A percentile compares a stretch with the other conserved stretches of the same genome.
Conservation (phyloP, 1,139 yeast species). For the Kodamaea sp. region DNA sequence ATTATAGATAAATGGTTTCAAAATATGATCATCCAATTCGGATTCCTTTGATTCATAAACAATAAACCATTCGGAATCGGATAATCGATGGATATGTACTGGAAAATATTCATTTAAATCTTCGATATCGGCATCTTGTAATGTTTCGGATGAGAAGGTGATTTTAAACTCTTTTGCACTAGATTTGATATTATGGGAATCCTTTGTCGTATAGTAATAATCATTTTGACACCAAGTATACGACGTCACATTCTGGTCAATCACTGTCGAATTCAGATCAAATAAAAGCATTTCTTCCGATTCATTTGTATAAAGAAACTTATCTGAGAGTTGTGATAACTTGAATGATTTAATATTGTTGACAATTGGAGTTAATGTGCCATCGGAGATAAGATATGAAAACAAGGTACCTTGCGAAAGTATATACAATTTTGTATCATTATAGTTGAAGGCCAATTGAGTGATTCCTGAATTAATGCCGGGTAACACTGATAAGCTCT, state of each 20-base stretch:
- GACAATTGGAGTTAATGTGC: background rate
- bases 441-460: slow-evolving; percentile 25
- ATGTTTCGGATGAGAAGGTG: slow-evolving; percentile 1
- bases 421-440: slow-evolving; percentile 22
- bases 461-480: slow-evolving; percentile 12
- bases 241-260: slow-evolving; percentile 1
- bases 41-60: slow-evolving; percentile 21
- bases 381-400: slow-evolving; percentile 5
- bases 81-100: slow-evolving; percentile 7
- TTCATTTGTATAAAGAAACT: slow-evolving; percentile 2
- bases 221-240: background rate
- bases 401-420: slow-evolving; percentile 15
- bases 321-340: background rate
- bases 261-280: background rate
- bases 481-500: slow-evolving; percentile 3
- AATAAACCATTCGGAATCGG: slow-evolving; percentile 16
- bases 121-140: slow-evolving; percentile 7
- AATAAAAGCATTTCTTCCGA: background rate
- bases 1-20: slow-evolving; percentile 16
- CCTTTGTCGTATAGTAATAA: slow-evolving; percentile 2
- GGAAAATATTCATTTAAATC: slow-evolving; percentile 6
- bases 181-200: slow-evolving; percentile 4
- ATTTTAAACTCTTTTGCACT: slow-evolving; percentile 1
- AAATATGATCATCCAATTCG: slow-evolving; percentile 21
- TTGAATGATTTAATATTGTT: background rate